Percentiles rank a stretch among this genome's conserved stretches.
Evolutionary conservation across 2,329 filamentous ascomycete species (phyloP).

Genomic region (Cryphonectria naterciae): DNA sequence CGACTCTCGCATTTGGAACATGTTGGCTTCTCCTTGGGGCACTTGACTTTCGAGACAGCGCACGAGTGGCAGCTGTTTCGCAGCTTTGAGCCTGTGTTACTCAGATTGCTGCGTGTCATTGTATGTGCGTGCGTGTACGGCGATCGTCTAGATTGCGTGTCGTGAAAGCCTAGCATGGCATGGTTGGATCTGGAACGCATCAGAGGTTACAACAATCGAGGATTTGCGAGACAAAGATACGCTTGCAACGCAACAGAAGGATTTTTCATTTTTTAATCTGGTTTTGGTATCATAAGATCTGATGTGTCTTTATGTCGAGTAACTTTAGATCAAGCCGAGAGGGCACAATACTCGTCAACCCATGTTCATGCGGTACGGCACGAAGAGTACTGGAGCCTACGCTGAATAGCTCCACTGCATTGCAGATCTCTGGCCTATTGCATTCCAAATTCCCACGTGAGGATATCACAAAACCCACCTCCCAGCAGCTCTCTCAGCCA

Average conservation of each 20-base stretch:
- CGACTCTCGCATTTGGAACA: conserved; percentile 41
- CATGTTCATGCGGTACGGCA: not conserved
- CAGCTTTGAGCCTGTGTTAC: conserved; percentile 33
- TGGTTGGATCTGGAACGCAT: not conserved
- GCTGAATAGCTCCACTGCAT: not conserved
- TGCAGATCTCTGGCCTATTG: conserved; percentile 6
- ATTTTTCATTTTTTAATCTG: not conserved
- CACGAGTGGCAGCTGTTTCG: conserved; percentile 44
- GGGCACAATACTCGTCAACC: not conserved
- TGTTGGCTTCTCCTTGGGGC: conserved; percentile 40
- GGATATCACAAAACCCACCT: not conserved
- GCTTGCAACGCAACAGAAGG: not conserved
- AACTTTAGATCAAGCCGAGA: not conserved
- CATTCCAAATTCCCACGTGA: not conserved
- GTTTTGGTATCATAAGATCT: not conserved
- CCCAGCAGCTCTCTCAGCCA: conserved; percentile 11
- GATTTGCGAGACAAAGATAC: not conserved
- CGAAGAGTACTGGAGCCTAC: not conserved
- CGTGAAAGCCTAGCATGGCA: conserved; percentile 7
- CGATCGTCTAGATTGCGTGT: not conserved
- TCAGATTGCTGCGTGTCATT: conserved; percentile 7
- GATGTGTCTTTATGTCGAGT: conserved; percentile 1
- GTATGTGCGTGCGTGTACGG: conserved; percentile 3
- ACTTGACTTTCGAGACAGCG: conserved; percentile 43
- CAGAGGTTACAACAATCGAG: conserved; percentile 1